phyloP scores from a whole-genome alignment of 768 basidiomycete genomes.

The Pilatotrama ljubarskyi region DNA sequence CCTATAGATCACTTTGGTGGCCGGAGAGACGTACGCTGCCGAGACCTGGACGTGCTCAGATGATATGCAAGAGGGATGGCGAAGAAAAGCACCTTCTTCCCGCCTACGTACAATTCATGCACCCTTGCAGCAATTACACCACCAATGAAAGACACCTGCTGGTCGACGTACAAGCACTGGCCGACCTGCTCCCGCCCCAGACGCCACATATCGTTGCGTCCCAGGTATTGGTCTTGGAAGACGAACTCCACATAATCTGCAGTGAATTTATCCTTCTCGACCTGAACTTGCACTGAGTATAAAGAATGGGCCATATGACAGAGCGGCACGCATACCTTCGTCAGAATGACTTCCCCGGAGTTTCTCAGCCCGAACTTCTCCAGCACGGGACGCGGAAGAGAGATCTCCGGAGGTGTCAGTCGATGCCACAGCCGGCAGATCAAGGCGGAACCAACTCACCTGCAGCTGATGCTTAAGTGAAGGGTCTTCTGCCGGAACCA shows the following conservation, averaged over 20 bases:
- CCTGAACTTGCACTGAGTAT: slow-evolving; percentile 40
- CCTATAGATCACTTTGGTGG: slow-evolving; percentile 88
- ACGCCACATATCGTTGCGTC: slow-evolving; percentile 96
- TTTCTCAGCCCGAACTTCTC: slow-evolving; percentile 72
- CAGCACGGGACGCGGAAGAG: slow-evolving; percentile 70
- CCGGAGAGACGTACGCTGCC: slow-evolving; percentile 74
- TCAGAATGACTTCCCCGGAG: slow-evolving; percentile 68
- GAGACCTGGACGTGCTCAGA: slow-evolving; percentile 53
- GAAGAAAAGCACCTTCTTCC: slow-evolving; percentile 53
- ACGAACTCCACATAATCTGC: slow-evolving; percentile 86
- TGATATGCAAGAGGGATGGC: background rate
- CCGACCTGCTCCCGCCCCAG: slow-evolving; percentile 79
- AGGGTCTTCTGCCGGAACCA: slow-evolving; percentile 64
- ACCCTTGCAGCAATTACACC: slow-evolving; percentile 84
- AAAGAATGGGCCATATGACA: background rate
- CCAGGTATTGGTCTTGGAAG: slow-evolving; percentile 94
- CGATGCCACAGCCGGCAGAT: background rate
- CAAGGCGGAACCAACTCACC: slow-evolving; percentile 33
- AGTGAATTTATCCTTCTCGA: slow-evolving; percentile 59
- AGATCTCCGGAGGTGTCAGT: slow-evolving; percentile 49
- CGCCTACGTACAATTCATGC: slow-evolving; percentile 70
- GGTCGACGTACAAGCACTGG: slow-evolving; percentile 78
- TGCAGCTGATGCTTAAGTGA: slow-evolving; percentile 64
- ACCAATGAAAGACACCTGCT: slow-evolving; percentile 85
- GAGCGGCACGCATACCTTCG: slow-evolving; percentile 51